Base-by-base conservation (phyloP, 257 asterid genomes). In the Fraxinus quadrangulata region DNA sequence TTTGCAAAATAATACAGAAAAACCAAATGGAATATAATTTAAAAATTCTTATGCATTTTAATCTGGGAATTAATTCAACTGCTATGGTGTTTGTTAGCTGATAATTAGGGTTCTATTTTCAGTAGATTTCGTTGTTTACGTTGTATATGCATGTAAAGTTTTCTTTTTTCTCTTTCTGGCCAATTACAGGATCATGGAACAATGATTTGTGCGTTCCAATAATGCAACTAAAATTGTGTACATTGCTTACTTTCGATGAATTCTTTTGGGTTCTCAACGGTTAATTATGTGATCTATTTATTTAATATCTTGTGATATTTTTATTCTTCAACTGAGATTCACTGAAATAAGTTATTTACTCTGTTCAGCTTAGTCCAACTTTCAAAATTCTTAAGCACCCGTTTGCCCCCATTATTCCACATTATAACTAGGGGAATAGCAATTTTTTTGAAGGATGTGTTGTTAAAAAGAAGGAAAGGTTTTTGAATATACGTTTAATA, bases 201-300 rank as follows among this genome's bases (percentile, higher is more conserved):
- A 37, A 21, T 26, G 39, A 56, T 78, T 17, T 34, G 75, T 72
- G 61, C 34, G 0, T 39, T 13, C 23, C 3, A 66, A 26, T 68
- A 65, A 21, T 71, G 34, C 73, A 31, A 56, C 65, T 71, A n/a
- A 68, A 73, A 73, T 74, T 33, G 81, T 72, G 37, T 47, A 33
- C 39, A 45, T 70, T 75, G 21, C 34, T 30, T 23, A 28, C 19
- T 16, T 71, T 42, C 21, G 11, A 21, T 10, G 63, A 42, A 24
- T 47, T n/a, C 16, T 37, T 69, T 37, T 13, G 4, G 16, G 13
- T 21, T 14, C 33, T 21, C 19, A n/a, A 4, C 11, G 21, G 16
- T 70, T 71, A 71, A 71, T 71, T 4, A 59, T 6, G 67, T 59
- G 67, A 59, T 59, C 67, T 59, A 23, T 6, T 23, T 8, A 30